Evolutionary conservation across 805 yeast species (phyloP).

Genomic region (Metschnikowia chrysomelidarum): DNA sequence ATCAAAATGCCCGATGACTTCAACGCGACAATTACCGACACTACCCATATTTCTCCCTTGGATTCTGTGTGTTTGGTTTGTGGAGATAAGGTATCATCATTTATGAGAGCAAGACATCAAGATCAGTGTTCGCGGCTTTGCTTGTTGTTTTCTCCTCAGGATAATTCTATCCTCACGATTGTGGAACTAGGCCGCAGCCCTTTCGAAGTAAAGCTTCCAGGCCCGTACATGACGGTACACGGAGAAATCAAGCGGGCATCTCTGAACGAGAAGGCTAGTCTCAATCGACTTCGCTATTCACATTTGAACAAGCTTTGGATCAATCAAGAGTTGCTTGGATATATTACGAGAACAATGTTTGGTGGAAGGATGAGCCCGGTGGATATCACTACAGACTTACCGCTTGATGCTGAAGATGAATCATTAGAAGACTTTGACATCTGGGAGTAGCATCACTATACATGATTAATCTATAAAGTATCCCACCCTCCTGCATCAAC

Average conservation of each 20-base stretch:
- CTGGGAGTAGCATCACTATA: constrained; percentile 6
- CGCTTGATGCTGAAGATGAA: constrained; percentile 11
- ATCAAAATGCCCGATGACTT: constrained; percentile 50
- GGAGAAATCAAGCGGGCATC: constrained; percentile 68
- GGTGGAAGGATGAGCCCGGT: constrained; percentile 11
- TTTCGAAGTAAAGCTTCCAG: constrained; percentile 41
- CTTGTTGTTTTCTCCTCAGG: constrained; percentile 18
- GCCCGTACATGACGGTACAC: constrained; percentile 72
- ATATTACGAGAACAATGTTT: constrained; percentile 31
- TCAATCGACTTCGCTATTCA: constrained; percentile 52
- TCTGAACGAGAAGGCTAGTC: constrained; percentile 54
- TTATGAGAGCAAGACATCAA: constrained; percentile 5
- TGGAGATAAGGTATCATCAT: constrained; percentile 19
- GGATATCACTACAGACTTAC: constrained; percentile 7
- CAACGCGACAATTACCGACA: constrained; percentile 26
- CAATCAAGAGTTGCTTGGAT: constrained; percentile 54
- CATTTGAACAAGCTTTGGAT: constrained; percentile 61
- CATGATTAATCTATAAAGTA: constrained; percentile 47
- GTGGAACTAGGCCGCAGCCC: constrained; percentile 26
- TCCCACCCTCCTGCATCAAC: constrained; percentile 97
- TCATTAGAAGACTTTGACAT: constrained; percentile 10
- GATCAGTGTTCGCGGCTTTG: constrained; percentile 10
- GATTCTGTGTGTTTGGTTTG: constrained; percentile 38
- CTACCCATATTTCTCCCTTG: constrained; percentile 13
- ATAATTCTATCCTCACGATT: constrained; percentile 25